phyloP scores from a whole-genome alignment of 495 filamentous ascomycete genomes.

The Talaromyces liani region DNA sequence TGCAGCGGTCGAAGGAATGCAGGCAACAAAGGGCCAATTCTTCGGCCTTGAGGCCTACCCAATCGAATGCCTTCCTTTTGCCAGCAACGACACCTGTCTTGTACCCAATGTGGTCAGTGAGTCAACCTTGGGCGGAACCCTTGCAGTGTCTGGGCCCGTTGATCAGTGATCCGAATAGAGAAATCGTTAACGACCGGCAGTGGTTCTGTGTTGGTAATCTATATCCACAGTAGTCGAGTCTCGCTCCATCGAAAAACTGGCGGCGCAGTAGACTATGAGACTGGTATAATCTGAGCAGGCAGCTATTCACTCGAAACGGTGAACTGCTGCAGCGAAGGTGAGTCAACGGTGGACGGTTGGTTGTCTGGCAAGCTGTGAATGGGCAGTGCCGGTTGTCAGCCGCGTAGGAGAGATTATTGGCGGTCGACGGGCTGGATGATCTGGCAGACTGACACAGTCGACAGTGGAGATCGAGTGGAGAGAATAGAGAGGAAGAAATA shows the following conservation, averaged over 20 bases:
- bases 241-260: conserved; percentile 11
- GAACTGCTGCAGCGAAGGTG: conserved; percentile 4
- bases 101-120: conserved; percentile 8
- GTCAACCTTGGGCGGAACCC: conserved; percentile 4
- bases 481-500: neutral
- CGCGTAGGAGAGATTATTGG: neutral
- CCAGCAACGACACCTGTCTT: neutral
- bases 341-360: conserved; percentile 3
- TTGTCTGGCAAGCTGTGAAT: conserved; percentile 10
- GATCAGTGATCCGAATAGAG: neutral
- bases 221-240: conserved; percentile 8
- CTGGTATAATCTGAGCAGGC: neutral
- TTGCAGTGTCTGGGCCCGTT: conserved; percentile 6
- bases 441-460: conserved; percentile 7
- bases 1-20: neutral
- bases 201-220: conserved; percentile 4
- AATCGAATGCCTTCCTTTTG: neutral
- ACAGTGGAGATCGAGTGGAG: conserved; percentile 6
- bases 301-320: neutral
- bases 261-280: neutral
- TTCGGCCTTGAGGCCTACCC: conserved; percentile 2
- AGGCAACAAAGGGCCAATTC: neutral
- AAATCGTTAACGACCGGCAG: conserved; percentile 9
- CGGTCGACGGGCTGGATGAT: conserved; percentile 3
- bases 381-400: conserved; percentile 1